phyloP scores from a whole-genome alignment of 1,284 basidiomycete species.

The Phlebopus sp. region DNA sequence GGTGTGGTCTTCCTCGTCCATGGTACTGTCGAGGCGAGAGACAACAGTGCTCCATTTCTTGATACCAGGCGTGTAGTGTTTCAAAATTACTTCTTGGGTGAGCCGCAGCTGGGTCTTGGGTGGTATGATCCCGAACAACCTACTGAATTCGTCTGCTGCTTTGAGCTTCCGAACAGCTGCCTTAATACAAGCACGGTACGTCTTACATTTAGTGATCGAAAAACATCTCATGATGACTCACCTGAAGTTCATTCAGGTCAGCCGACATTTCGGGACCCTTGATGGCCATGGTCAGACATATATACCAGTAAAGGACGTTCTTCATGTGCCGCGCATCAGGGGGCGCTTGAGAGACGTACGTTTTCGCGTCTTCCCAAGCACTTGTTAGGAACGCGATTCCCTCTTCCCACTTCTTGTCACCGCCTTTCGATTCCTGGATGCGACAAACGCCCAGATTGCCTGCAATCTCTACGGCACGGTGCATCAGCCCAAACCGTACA shows the following conservation, averaged over 20 bases:
- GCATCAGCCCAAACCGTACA: slow-evolving; percentile 49
- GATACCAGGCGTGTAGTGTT: slow-evolving; percentile 40
- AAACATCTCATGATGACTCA: slow-evolving; percentile 24
- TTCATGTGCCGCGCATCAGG: slow-evolving; percentile 60
- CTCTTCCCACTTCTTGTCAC: slow-evolving; percentile 49
- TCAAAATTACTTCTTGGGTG: slow-evolving; percentile 45
- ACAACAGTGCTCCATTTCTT: slow-evolving; percentile 46
- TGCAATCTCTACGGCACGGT: slow-evolving; percentile 58
- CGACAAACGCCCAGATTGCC: slow-evolving; percentile 49
- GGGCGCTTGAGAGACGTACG: slow-evolving; percentile 51
- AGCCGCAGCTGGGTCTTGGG: slow-evolving; percentile 49
- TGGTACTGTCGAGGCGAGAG: slow-evolving; percentile 32
- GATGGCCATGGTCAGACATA: slow-evolving; percentile 49
- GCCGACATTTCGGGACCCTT: slow-evolving; percentile 47
- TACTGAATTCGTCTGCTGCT: slow-evolving; percentile 47
- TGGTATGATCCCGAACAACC: slow-evolving; percentile 41
- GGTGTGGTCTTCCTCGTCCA: slow-evolving; percentile 25
- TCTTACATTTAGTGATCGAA: background rate
- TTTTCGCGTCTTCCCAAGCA: slow-evolving; percentile 56
- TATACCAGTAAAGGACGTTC: slow-evolving; percentile 54
- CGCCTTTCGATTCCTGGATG: slow-evolving; percentile 42
- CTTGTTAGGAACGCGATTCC: slow-evolving; percentile 55
- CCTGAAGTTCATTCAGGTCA: slow-evolving; percentile 49
- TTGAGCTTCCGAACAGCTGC: slow-evolving; percentile 41
- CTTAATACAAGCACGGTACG: slow-evolving; percentile 27